Conservation (phyloP, 495 filamentous ascomycete species). For the Daldinia decipiens region DNA sequence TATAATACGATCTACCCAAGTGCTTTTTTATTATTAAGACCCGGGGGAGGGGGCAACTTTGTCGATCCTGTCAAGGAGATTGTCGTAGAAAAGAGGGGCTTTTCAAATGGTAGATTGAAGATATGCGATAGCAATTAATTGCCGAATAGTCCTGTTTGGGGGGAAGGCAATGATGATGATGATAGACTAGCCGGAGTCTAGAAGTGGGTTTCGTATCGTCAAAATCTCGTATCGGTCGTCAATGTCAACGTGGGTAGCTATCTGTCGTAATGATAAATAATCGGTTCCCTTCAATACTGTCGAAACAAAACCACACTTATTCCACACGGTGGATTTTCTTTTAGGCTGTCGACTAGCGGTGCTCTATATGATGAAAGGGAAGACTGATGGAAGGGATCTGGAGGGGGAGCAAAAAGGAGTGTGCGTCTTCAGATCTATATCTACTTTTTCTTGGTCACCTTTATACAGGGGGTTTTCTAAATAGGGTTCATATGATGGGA, state of each 20-base stretch:
- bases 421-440: conserved; percentile 44
- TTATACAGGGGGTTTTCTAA: conserved; percentile 33
- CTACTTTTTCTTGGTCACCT: conserved; percentile 38
- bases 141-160: conserved; percentile 32
- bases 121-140: conserved; percentile 42
- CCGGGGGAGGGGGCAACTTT: conserved; percentile 31
- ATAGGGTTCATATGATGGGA: conserved; percentile 39
- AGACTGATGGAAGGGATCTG: conserved; percentile 41
- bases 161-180: conserved; percentile 27
- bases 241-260: conserved; percentile 35
- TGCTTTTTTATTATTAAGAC: conserved; percentile 35
- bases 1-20: conserved; percentile 45
- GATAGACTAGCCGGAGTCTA: conserved; percentile 45
- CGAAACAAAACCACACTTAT: conserved; percentile 39
- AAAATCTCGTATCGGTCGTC: conserved; percentile 38
- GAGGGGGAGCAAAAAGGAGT: conserved; percentile 28
- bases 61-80: conserved; percentile 45
- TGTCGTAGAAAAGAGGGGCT: conserved; percentile 43
- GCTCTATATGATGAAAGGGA: conserved; percentile 40
- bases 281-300: conserved; percentile 43
- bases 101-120: conserved; percentile 25
- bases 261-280: conserved; percentile 42
- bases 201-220: conserved; percentile 40
- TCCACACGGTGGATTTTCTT: conserved; percentile 40
- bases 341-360: conserved; percentile 17